Base-by-base conservation (phyloP, 2,329 filamentous ascomycete genomes). In the Xylariales sp. region DNA sequence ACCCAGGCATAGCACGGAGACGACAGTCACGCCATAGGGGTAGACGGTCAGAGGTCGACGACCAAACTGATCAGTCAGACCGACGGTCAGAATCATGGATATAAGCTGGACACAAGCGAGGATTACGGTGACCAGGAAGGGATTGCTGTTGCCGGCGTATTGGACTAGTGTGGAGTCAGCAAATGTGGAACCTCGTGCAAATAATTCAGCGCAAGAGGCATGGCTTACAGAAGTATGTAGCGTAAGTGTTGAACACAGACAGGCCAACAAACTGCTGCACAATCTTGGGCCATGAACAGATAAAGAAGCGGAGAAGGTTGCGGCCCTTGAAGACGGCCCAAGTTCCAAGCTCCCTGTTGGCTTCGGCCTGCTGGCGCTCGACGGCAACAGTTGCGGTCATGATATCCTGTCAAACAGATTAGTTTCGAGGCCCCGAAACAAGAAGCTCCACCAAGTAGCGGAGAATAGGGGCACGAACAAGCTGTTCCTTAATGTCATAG, bases 1-100 rank as follows among this genome's bases (percentile, higher is more conserved):
- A 4, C 34, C 34, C 34, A 37, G 21, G 25, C 34, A 37, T 25
- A 37, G 6, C n/a, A 37, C 34, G 29, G 34, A 37, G 13, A 37
- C 34, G 5, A 37, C 34, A 2, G 34, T 37, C 4, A 37, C 34
- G 1, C 24, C 34, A 27, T 37, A 37, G 11, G 34, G 34, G 11
- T 37, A 37, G 17, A 37, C 34, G 5, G 34, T 37, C 2, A 37
- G 18, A 8, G 34, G 34, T 28, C 34, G 34, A 5, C 34, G 25
- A 20, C 34, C 34, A 14, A 37, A 18, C 8, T 25, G 34, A 5
- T 37, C 34, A 11, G 34, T 37, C 2, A 25, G 19, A 7, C 16
- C 19, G 15, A 25, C 24, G 16, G 34, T 37, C 14, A 37, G 25
- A 18, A 37, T 19, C 34, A 37, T 37, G 8, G 34, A 37, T 11